A percentile compares a stretch with the other conserved stretches of the same genome.
Conservation (phyloP, 2,329 filamentous ascomycete genomes). For the Aspergillus terreus region DNA sequence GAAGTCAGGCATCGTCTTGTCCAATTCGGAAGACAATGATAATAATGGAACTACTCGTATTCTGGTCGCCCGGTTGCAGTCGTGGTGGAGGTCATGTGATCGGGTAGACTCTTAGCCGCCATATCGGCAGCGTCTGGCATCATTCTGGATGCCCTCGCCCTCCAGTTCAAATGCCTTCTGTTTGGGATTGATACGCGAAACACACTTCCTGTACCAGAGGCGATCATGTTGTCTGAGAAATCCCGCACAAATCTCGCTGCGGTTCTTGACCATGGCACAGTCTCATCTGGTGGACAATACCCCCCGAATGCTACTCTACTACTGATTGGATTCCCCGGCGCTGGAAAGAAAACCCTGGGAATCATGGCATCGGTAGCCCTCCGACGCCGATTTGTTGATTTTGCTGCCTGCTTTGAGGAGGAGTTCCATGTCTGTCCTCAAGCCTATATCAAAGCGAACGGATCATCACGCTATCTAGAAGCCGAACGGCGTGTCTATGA, state of each 20-base stretch:
- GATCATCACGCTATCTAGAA: neutral
- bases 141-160: too few species aligned
- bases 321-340: constrained; percentile 66
- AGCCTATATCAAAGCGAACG: neutral
- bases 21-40: too few species aligned
- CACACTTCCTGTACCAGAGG: too few species aligned
- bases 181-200: too few species aligned
- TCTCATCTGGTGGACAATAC: neutral
- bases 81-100: too few species aligned
- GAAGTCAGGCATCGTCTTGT: too few species aligned
- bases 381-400: constrained; percentile 38
- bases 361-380: constrained; percentile 69
- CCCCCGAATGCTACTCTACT: constrained; percentile 45
- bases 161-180: too few species aligned
- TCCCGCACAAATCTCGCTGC: neutral
- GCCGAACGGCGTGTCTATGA: neutral
- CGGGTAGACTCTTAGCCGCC: too few species aligned
- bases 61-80: too few species aligned
- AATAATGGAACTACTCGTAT: too few species aligned
- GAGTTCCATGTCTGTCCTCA: neutral
- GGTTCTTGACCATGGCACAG: constrained; percentile 11
- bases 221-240: too few species aligned
- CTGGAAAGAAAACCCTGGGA: constrained; percentile 68
- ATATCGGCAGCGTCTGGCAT: too few species aligned
- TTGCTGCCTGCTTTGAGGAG: neutral